Evolutionary conservation across 1,139 yeast genomes (phyloP), one percentile per base, ranked within the genome.

Genomic region (Arxiozyma bovina): DNA sequence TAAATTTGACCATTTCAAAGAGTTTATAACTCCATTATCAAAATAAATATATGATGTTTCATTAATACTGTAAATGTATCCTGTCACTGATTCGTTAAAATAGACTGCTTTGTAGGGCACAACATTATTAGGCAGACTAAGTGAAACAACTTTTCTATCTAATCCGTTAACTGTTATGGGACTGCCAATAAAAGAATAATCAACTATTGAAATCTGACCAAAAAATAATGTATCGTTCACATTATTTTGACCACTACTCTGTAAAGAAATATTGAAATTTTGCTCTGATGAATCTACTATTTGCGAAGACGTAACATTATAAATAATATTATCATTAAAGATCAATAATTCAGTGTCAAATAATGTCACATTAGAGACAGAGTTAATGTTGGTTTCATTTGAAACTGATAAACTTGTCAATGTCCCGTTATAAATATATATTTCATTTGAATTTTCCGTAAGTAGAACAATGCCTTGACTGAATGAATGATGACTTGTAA

Each of bases 221-320:
- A 55, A 66, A 62, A 57, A 78, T 55, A 61, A 70, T 68, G 61
- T 58, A 45, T 69, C 71, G 8, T 62, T 55, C 23, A 63, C 49
- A 5, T 48, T 51, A 50, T 67, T 64, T 18, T 57, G 56, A 15
- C 68, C 73, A 11, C 74, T 63, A 12, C 69, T 57, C 42, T 59
- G 58, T 23, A 65, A 45, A 1, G 69, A 59, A n/a, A 67, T 51
- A 4, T 66, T 57, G 55, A 71, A 67, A 5, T 63, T 52, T 4
- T 70, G 54, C 4, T 62, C 50, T 22, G 59, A 55, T 17, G 60
- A 52, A 4, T 43, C 23, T 17, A 47, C 12, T 23, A 66, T 46
- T 21, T 46, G 48, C 3, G 53, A 42, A 4, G 57, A 51, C 6
- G 64, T 56, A 1, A 61, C 57, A 40, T 63, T 62, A 53, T 58